Evolutionary conservation across 805 yeast species (phyloP), one percentile per base, ranked within the genome.

Genomic region (Wickerhamiella hasegawae): DNA sequence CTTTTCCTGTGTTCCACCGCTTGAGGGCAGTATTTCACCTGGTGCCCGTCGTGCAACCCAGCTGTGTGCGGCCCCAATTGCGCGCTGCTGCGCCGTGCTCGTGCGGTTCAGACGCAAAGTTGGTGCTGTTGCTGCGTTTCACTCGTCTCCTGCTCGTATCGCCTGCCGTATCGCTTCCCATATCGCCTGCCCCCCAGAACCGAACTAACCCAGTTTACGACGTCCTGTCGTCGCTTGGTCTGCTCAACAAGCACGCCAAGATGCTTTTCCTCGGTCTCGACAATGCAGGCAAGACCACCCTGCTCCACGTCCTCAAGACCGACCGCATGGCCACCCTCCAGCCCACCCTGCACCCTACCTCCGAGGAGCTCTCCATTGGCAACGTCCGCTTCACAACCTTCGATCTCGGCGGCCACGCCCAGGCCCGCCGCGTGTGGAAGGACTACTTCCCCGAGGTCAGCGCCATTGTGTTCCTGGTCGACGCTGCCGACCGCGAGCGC

Each of bases 361-460:
- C 95, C 18, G 99, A 90, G 62, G 99, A 90, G 58, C 71, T 90
- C 51, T 85, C 96, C 42, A 90, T 90, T 51, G 98, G 97, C 48
- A 78, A 80, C 48, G 92, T 87, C 43, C 77, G 87, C 58, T 90
- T 90, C 69, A 90, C 99, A 41, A 90, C 99, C 20, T 90, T 90
- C 52, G 99, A 90, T 59, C 69, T 90, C 49, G 99, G 99, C 61
- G 99, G 99, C 30, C 99, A 90, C 66, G 77, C 73, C 59, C 96
- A 87, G 63, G 97, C 99, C 33, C 85, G 99, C 65, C 83, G 98
- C 63, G 74, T 90, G 55, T 90, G 99, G 99, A 85, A 85, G 57
- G 97, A 90, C 59, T 90, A 90, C 60, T 90, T 90, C 77, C 99
- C 99, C 40, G 99, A 90, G 63, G 99, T 90, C 33, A 81, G 84